These are phyloP conservation scores for Ormosia semicastrata DNA, from an alignment of 306 rosid species.

Conservation along the genomic window DNA sequence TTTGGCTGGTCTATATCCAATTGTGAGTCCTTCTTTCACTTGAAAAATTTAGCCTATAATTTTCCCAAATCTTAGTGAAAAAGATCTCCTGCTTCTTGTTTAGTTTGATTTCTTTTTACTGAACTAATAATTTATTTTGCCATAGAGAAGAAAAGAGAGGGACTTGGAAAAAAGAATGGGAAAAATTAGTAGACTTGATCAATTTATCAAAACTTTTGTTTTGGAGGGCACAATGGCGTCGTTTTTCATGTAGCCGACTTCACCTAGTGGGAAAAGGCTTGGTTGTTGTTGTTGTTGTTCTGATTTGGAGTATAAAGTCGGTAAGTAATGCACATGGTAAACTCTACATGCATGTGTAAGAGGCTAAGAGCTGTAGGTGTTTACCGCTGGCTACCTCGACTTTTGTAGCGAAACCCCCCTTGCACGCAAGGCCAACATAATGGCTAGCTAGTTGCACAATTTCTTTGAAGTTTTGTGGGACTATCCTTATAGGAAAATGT, in stretches of 20 bases:
- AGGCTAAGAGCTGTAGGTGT: background rate
- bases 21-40: conserved; percentile 45
- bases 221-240: too few species aligned
- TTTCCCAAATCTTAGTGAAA: background rate
- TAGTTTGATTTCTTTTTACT: background rate
- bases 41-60: background rate
- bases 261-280: too few species aligned
- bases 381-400: background rate
- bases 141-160: background rate
- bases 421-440: background rate
- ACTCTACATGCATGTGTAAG: background rate
- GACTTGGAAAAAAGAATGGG: background rate
- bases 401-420: background rate
- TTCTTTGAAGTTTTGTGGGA: background rate
- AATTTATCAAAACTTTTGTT: background rate
- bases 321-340: too few species aligned
- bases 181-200: background rate
- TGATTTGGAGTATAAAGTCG: background rate
- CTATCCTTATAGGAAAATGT: background rate
- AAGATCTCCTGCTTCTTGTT: background rate
- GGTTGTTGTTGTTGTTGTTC: too few species aligned
- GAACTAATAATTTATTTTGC: background rate
- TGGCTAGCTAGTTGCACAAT: background rate
- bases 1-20: conserved; percentile 67
- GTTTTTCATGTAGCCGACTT: too few species aligned